Percentiles rank a stretch among this genome's conserved stretches.
Conservation (phyloP, 345 rosid species). For the Citrus reticulata region DNA sequence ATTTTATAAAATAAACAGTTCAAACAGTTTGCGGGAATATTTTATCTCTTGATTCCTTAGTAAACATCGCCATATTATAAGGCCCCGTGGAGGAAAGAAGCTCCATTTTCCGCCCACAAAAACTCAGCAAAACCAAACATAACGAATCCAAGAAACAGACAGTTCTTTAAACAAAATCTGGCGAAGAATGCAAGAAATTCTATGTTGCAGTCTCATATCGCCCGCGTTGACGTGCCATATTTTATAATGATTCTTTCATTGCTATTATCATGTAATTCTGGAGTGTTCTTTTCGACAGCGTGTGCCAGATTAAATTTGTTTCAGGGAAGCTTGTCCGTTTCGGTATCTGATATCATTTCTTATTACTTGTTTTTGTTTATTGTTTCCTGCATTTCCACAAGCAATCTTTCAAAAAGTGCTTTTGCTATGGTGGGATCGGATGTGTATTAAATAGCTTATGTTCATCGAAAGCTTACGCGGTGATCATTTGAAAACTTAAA, state of each 20-base stretch:
- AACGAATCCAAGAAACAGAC: not conserved
- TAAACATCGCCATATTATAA: not conserved
- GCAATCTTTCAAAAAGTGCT: not conserved
- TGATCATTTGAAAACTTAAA: no score
- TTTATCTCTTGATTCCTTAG: constrained; percentile 6
- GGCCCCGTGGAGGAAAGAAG: not conserved
- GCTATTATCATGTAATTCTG: constrained; percentile 1
- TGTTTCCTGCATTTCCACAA: not conserved
- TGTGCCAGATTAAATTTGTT: not conserved
- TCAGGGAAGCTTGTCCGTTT: not conserved
- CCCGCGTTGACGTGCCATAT: not conserved
- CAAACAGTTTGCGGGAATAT: constrained; percentile 3
- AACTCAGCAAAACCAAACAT: not conserved
- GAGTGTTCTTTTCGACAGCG: not conserved
- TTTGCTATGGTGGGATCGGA: not conserved
- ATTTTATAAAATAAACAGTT: not conserved
- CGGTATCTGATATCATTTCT: not conserved
- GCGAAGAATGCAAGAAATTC: constrained; percentile 6
- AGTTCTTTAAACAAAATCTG: not conserved
- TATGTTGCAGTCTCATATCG: not conserved
- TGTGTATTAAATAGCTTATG: not conserved
- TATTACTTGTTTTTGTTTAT: not conserved
- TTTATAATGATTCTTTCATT: not conserved
- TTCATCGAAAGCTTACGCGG: not conserved
- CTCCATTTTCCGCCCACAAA: not conserved